Evolutionary conservation across 805 yeast genomes (phyloP).

Genomic region (Blastobotrys parvus): DNA sequence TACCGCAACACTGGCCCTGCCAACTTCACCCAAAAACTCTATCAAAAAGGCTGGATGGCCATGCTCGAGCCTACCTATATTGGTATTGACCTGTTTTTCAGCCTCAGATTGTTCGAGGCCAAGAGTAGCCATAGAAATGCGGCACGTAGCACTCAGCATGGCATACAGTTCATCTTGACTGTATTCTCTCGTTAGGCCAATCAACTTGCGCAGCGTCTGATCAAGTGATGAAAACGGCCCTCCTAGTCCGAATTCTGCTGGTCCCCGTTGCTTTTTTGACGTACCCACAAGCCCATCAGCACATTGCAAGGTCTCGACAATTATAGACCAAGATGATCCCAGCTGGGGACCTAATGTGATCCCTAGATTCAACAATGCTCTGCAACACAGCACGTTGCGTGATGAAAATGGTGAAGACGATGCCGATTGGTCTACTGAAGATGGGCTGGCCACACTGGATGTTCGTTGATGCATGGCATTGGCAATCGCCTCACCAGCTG

Average conservation of each 20-base stretch:
- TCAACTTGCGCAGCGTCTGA: constrained; percentile 47
- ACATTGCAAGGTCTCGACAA: constrained; percentile 44
- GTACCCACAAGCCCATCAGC: constrained; percentile 18
- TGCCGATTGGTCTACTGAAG: not conserved
- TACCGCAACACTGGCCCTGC: constrained; percentile 32
- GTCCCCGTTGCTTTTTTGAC: not conserved
- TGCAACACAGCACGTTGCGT: constrained; percentile 63
- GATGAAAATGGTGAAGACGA: not conserved
- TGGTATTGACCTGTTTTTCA: not conserved
- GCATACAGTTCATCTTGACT: constrained; percentile 41
- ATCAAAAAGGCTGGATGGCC: constrained; percentile 37
- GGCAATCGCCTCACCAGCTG: not conserved
- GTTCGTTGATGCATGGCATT: not conserved
- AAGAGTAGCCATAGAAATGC: no score
- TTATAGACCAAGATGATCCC: constrained; percentile 54
- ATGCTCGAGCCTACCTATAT: not conserved
- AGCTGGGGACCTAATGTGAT: constrained; percentile 74
- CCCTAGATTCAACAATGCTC: constrained; percentile 72
- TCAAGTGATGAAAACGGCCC: constrained; percentile 39
- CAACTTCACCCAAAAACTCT: constrained; percentile 42
- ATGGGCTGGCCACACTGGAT: not conserved
- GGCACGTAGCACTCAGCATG: constrained; percentile 35
- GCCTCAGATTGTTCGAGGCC: not conserved
- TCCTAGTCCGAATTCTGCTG: constrained; percentile 32
- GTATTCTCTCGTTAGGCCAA: constrained; percentile 53